A percentile compares a stretch with the other conserved stretches of the same genome.
Conservation (phyloP, 257 asterid species). For the Primulina eburnea region DNA sequence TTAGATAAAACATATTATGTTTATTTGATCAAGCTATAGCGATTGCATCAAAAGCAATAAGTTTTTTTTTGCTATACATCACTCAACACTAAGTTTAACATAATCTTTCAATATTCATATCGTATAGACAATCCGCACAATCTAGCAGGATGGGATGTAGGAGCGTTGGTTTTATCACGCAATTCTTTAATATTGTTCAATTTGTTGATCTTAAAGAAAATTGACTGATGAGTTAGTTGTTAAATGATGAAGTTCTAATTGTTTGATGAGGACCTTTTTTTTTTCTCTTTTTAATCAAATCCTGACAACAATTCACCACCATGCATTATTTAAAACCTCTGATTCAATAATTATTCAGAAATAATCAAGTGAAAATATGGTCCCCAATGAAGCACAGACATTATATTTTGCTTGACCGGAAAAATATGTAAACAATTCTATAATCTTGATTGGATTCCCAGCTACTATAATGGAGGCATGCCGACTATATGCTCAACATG, state of each 20-base stretch:
- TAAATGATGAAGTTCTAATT: not conserved
- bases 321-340: not conserved
- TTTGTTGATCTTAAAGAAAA: not conserved
- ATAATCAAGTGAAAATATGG: conserved; percentile 2
- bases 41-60: too few relatives aligned
- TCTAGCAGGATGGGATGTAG: conserved; percentile 25
- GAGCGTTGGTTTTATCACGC: conserved; percentile 22
- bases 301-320: conserved; percentile 5
- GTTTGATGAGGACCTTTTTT: conserved; percentile 16
- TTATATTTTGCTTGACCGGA: not conserved
- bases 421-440: not conserved
- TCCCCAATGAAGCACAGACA: conserved; percentile 5
- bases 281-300: conserved; percentile 25
- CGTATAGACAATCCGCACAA: too few relatives aligned
- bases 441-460: not conserved
- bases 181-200: conserved; percentile 27
- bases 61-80: too few relatives aligned
- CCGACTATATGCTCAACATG: not conserved
- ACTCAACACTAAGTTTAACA: too few relatives aligned
- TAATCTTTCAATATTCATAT: not conserved
- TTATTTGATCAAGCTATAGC: not conserved
- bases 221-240: too few relatives aligned
- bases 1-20: too few relatives aligned
- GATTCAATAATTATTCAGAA: not conserved
- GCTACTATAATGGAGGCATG: conserved; percentile 1